phyloP scores from a whole-genome alignment of 495 filamentous ascomycete species.

The Hypoxylon fragiforme region DNA sequence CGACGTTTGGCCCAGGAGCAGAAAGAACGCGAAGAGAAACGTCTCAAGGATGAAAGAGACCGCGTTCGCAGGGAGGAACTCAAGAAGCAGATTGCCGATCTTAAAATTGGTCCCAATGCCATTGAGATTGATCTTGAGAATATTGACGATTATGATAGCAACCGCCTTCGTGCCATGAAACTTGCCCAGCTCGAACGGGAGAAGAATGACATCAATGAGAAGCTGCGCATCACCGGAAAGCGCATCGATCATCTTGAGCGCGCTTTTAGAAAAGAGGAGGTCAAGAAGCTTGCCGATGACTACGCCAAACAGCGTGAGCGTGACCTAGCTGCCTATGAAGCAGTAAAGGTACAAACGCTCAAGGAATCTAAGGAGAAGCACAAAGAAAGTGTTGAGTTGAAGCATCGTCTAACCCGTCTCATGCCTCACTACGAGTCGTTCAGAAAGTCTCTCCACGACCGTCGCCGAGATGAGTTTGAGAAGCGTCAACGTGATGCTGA shows the following conservation, averaged over 20 bases:
- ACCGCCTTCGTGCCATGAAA: constrained; percentile 89
- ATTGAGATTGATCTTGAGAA: constrained; percentile 79
- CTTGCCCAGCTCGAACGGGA: constrained; percentile 94
- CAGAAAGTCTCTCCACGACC: constrained; percentile 74
- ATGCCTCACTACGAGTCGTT: constrained; percentile 81
- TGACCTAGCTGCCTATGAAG: constrained; percentile 80
- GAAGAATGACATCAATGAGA: constrained; percentile 91
- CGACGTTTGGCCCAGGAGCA: constrained; percentile 88
- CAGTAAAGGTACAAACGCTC: constrained; percentile 72
- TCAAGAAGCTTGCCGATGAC: constrained; percentile 86
- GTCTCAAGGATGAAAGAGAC: constrained; percentile 85
- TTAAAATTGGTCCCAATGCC: constrained; percentile 77
- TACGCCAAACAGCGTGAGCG: constrained; percentile 80
- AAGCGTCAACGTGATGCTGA: constrained; percentile 86
- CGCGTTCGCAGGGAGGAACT: constrained; percentile 91
- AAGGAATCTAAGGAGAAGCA: constrained; percentile 81
- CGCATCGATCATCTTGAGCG: constrained; percentile 97
- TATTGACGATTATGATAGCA: constrained; percentile 80
- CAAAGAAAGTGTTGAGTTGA: constrained; percentile 85
- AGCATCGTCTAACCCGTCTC: constrained; percentile 84
- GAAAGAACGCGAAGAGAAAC: constrained; percentile 83
- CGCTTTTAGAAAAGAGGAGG: constrained; percentile 91
- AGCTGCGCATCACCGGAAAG: constrained; percentile 87
- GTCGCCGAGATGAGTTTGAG: constrained; percentile 94
- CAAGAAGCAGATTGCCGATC: constrained; percentile 92